Conservation (phyloP, 2,329 filamentous ascomycete genomes). For the Calonectria pauciramosa region DNA sequence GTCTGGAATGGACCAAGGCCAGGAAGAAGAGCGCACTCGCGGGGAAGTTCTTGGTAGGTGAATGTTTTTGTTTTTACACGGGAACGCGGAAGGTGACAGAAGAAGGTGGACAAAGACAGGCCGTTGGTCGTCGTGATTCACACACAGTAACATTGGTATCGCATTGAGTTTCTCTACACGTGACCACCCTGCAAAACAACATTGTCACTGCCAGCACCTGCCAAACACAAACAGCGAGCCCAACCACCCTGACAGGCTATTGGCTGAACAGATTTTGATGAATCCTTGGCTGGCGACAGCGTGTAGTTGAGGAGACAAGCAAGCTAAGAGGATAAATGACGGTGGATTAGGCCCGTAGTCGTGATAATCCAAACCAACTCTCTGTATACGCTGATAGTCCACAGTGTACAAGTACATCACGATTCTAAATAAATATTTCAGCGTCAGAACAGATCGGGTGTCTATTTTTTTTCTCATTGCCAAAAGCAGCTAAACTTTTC, state of each 20-base stretch:
- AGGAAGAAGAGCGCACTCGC: not conserved
- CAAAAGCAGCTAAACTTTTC: conserved; percentile 44
- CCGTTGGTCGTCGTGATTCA: not conserved
- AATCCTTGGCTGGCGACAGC: not conserved
- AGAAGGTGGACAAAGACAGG: not conserved
- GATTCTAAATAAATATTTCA: not conserved
- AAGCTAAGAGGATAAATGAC: not conserved
- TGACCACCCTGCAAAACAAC: not conserved
- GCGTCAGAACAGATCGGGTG: conserved; percentile 18
- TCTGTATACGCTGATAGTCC: not conserved
- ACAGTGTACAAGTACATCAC: not conserved
- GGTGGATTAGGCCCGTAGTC: not conserved
- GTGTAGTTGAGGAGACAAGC: not conserved
- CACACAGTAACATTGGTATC: not conserved
- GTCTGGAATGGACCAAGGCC: not conserved
- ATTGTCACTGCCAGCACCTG: not conserved
- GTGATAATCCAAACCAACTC: not conserved
- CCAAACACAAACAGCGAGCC: not conserved
- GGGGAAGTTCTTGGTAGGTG: not conserved
- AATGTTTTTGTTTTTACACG: no score
- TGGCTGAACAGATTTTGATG: not conserved
- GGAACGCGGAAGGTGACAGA: not conserved
- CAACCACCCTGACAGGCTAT: not conserved
- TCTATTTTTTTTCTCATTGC: conserved; percentile 41
- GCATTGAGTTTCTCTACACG: not conserved